Conservation (phyloP, 164 flowering plant species). For the Stephania japonica region DNA sequence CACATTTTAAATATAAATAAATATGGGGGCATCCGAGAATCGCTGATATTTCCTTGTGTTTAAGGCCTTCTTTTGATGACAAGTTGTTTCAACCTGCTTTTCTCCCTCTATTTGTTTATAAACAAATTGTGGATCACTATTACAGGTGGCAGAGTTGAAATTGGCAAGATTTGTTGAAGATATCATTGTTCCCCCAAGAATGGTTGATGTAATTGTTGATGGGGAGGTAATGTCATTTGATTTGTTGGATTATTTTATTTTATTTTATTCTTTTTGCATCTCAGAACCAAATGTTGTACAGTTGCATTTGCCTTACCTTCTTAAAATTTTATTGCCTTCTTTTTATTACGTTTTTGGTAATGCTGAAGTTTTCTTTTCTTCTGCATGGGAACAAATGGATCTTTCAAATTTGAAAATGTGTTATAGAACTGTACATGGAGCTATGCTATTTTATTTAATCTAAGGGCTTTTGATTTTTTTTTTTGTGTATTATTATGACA, state of each 20-base stretch:
- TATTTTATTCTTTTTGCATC: too few relatives aligned
- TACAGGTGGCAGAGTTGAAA: slow-evolving; percentile 83
- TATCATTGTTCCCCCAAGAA: slow-evolving; percentile 89
- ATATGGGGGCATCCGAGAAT: background rate
- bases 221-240: slow-evolving; percentile 65
- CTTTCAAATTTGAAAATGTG: too few relatives aligned
- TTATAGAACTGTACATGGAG: too few relatives aligned
- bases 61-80: background rate
- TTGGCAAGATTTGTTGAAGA: slow-evolving; percentile 93
- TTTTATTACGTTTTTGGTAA: background rate
- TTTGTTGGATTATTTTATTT: background rate
- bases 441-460: too few relatives aligned
- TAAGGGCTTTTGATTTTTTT: too few relatives aligned
- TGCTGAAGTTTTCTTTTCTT: background rate
- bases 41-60: background rate
- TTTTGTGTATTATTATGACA: too few relatives aligned
- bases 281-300: too few relatives aligned
- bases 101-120: background rate
- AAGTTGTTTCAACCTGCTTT: too few relatives aligned
- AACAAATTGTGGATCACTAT: background rate
- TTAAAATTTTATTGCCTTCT: background rate
- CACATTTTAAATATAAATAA: too few relatives aligned
- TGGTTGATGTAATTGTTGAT: slow-evolving; percentile 92
- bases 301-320: too few relatives aligned
- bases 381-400: too few relatives aligned